phyloP scores from a whole-genome alignment of 2,329 filamentous ascomycete genomes.

The Xylariaceae sp. region DNA sequence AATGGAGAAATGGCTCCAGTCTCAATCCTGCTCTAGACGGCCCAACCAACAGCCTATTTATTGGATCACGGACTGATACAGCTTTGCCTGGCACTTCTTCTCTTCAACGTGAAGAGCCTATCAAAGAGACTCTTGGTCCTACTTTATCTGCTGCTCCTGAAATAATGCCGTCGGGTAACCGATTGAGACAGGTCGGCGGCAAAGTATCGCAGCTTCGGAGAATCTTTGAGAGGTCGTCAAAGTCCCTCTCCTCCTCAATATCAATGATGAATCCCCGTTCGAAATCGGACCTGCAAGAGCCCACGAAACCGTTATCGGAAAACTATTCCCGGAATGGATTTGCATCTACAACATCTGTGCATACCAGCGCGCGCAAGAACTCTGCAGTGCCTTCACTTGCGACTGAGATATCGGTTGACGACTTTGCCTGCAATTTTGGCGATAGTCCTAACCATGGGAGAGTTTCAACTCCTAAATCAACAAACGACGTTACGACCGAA shows the following conservation, averaged over 20 bases:
- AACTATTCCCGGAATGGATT: background rate
- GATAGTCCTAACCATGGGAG: conserved; percentile 7
- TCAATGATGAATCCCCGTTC: conserved; percentile 24
- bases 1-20: background rate
- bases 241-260: conserved; percentile 17
- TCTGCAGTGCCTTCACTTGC: conserved; percentile 23
- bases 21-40: conserved; percentile 7
- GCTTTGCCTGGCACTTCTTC: background rate
- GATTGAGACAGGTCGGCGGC: conserved; percentile 9
- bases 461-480: background rate
- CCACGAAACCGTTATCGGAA: background rate
- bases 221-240: conserved; percentile 28
- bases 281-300: conserved; percentile 6
- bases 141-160: background rate
- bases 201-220: conserved; percentile 31
- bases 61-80: background rate
- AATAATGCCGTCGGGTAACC: background rate
- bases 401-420: conserved; percentile 28
- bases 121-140: background rate
- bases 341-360: conserved; percentile 6
- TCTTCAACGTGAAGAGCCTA: background rate
- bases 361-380: conserved; percentile 11
- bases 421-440: conserved; percentile 29
- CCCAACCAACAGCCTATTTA: background rate
- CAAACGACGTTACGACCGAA: conserved; percentile 2